Evolutionary conservation across 495 filamentous ascomycete genomes (phyloP).

Genomic region (Penicillium macrosclerotiorum): DNA sequence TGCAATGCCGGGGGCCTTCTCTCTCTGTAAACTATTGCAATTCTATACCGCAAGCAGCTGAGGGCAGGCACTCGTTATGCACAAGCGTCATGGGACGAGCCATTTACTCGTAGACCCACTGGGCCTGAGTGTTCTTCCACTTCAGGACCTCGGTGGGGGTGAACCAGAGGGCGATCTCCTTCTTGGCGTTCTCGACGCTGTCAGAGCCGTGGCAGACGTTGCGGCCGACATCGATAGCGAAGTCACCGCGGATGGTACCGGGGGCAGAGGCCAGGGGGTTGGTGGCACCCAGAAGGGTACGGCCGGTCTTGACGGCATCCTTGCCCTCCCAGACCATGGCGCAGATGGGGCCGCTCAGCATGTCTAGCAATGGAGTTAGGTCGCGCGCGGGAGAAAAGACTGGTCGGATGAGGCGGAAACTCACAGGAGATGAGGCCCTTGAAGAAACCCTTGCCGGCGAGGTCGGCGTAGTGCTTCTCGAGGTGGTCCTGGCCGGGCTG

Average conservation of each 20-base stretch:
- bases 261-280: constrained; percentile 92
- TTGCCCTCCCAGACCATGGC: constrained; percentile 99
- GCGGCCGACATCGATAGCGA: constrained; percentile 80
- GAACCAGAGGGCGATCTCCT: constrained; percentile 99
- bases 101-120: constrained; percentile 91
- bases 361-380: constrained; percentile 59
- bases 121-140: constrained; percentile 75
- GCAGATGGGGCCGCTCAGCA: constrained; percentile 93
- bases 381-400: neutral
- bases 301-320: constrained; percentile 97
- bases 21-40: constrained; percentile 21
- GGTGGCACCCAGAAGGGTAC: constrained; percentile 92
- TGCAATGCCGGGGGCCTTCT: constrained; percentile 24
- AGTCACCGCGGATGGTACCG: constrained; percentile 96
- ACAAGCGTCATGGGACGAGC: constrained; percentile 20
- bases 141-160: constrained; percentile 71
- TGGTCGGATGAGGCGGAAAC: constrained; percentile 18
- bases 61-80: constrained; percentile 17
- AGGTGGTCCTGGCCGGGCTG: constrained; percentile 87
- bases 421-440: constrained; percentile 82
- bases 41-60: constrained; percentile 18
- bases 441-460: constrained; percentile 95
- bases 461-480: constrained; percentile 95
- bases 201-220: constrained; percentile 99
- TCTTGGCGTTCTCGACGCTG: constrained; percentile 96